These are phyloP conservation scores for Colletotrichum karsti DNA, from an alignment of 2,329 filamentous ascomycete species.

Conservation along the genomic window DNA sequence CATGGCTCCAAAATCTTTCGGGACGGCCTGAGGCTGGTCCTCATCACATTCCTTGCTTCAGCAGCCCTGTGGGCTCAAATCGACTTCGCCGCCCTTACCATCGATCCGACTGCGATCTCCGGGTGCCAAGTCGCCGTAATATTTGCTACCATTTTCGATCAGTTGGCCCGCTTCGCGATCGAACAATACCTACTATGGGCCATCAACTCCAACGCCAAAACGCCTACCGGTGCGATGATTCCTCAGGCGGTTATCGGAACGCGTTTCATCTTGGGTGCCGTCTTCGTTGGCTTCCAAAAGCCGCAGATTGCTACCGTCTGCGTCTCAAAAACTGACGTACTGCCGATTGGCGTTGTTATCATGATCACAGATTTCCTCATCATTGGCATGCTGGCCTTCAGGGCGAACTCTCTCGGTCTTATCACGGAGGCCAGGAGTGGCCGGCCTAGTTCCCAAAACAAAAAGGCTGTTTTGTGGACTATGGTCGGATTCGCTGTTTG, in stretches of 20 bases:
- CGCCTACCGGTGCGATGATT: constrained; percentile 46
- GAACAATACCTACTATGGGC: constrained; percentile 65
- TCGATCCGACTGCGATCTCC: constrained; percentile 50
- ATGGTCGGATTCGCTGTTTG: constrained; percentile 58
- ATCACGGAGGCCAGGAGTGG: constrained; percentile 41
- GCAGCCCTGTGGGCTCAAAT: constrained; percentile 62
- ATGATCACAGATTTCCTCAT: constrained; percentile 56
- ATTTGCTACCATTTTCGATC: constrained; percentile 64
- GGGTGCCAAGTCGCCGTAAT: constrained; percentile 61
- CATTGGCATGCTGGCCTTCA: constrained; percentile 49
- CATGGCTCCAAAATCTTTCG: constrained; percentile 59
- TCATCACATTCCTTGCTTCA: constrained; percentile 61
- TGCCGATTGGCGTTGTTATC: constrained; percentile 54
- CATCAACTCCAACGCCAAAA: constrained; percentile 48
- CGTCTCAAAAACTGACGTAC: constrained; percentile 53
- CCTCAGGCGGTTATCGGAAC: constrained; percentile 56
- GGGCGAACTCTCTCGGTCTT: constrained; percentile 47
- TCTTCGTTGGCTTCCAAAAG: constrained; percentile 63
- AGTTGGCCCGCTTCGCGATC: constrained; percentile 60
- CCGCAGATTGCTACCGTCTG: constrained; percentile 62
- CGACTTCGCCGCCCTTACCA: constrained; percentile 59
- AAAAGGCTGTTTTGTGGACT: constrained; percentile 51
- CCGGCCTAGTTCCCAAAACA: constrained; percentile 37
- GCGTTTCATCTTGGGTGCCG: constrained; percentile 61
- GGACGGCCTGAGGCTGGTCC: constrained; percentile 71